Evolutionary conservation across 73 alveolate genomes (phyloP), one percentile per base, ranked within the genome.

Genomic region (Blepharisma stoltei): DNA sequence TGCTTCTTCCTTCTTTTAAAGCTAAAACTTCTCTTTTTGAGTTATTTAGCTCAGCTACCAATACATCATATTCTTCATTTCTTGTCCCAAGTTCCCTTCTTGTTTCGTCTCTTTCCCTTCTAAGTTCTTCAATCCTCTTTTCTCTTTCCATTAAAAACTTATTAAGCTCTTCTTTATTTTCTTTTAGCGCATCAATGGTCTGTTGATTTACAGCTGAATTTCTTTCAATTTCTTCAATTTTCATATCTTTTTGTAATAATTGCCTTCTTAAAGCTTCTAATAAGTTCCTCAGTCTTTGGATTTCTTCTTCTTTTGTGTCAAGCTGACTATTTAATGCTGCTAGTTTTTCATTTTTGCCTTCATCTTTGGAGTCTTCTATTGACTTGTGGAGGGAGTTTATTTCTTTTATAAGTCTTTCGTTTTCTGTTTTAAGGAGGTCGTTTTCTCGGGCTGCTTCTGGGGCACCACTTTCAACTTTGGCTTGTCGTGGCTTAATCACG

Each of bases 221-320:
- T 25, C 73, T 60, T 60, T 60, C 73, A 18, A 60, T 25, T 60
- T 60, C 73, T 18, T 25, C 45, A 25, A 60, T n/a, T 11, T 18
- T 14, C 23, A 60, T 18, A 25, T 60, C 73, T 60, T 60, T 60
- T 60, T 60, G 46, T 5, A 60, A 14, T 20, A 60, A 38, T 60
- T 60, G 14, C 5, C 5, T 38, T 60, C 23, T 60, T n/a, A 60
- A 25, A 60, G 14, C 46, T 25, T 60, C 23, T 25, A 60, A 14
- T 20, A 60, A 8, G 2, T 60, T 38, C 23, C 23, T 60, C 73
- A 60, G 46, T 8, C 18, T 18, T 14, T 14, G 14, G 3, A 60
- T 60, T 60, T 60, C 73, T 14, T n/a, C 14, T n/a, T 14, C 23
- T 60, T 60, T 60, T 20, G 23, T 18, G 18, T 60, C 73, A 25